Evolutionary conservation across 495 filamentous ascomycete genomes (phyloP), one percentile per base, ranked within the genome.

Genomic region (Aspergillus coremiiformis): DNA sequence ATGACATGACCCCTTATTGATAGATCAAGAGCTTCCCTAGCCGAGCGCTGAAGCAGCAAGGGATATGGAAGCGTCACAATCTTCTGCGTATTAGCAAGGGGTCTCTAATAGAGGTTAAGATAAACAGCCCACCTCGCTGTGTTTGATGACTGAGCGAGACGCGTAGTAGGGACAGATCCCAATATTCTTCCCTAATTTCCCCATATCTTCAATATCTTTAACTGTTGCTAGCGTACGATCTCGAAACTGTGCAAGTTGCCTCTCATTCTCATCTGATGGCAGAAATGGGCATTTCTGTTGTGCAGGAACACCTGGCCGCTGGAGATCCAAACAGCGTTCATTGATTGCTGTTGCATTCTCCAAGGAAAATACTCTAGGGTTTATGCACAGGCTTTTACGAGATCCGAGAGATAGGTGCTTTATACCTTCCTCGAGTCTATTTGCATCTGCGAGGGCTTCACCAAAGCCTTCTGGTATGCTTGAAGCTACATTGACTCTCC

Each of bases 141-240:
- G 82, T 47, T 84, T 85, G 39, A 95, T 87, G 6, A 86, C 83
- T 2, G 85, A 75, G 37, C 93, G 79, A 0, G 94, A 91, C 41
- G 93, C 90, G 66, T 98, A 98, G 65, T 98, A 98, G 7, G 93
- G 94, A 66, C 93, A 98, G 15, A 96, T 82, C 2, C 84, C 83
- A 17, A 95, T 69, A 35, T 84, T 77, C 58, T 83, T 89, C 5
- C 93, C 93, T 2, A 96, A 71, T 12, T 72, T 70, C 39, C 82
- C 84, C 22, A 97, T 75, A 57, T 98, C 94, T 64, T 98, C 93
- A 52, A 98, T 97, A 63, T 98, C 93, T 14, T 87, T 85, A 8
- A 98, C 76, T 0, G 79, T 87, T 5, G 94, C 91, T 44, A 97
- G 66, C 14, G 85, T 79, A 62, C 89, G 84, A 60, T 97, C 94